Evolutionary conservation across 1,284 basidiomycete species (phyloP), one percentile per base, ranked within the genome.

Genomic region (Xerocomus amazonicus): DNA sequence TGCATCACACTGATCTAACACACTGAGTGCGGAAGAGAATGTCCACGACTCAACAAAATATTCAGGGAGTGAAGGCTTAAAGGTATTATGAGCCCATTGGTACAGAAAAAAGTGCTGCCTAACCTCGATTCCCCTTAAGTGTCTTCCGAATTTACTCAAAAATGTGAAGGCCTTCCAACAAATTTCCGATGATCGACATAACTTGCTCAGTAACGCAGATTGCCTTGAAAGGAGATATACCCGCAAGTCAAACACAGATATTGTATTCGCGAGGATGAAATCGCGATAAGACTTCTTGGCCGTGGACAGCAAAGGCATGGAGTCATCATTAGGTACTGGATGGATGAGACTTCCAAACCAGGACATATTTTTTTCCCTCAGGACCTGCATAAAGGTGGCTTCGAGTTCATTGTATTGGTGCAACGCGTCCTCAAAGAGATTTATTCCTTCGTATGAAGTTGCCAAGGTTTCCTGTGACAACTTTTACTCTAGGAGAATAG

Each of bases 1-100:
- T 4, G 73, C 70, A 60, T 94, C 89, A 59, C 88, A 92, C 59
- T 88, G 85, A 16, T 92, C 85, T 12, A 96, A 84, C 37, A 90
- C 84, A 59, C 90, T 92, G 47, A 96, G 74, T 19, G 92, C 87
- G 1, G 93, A 92, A 9, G 90, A 92, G 68, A 93, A 98, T 19
- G 83, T 89, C 96, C 97, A 99, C 0, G 90, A 88, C 66, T 97
- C 92, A 35, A 97, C 76, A 62, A 97, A 97, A 61, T 84, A 81
- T 17, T 73, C 72, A 1, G 90, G 84, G n/a, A 97, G 74, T 5
- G 78, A 77, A 33, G 70, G 70, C 87, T 94, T 55, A 27, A 35
- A 50, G 48, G 47, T 56, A 19, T 48, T 41, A 58, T 54, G 57
- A 62, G 52, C 42, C 40, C 51, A 14, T 38, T 39, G 26, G 42